Base-by-base conservation (phyloP, 768 basidiomycete genomes). In the Leccinellum luteum region DNA sequence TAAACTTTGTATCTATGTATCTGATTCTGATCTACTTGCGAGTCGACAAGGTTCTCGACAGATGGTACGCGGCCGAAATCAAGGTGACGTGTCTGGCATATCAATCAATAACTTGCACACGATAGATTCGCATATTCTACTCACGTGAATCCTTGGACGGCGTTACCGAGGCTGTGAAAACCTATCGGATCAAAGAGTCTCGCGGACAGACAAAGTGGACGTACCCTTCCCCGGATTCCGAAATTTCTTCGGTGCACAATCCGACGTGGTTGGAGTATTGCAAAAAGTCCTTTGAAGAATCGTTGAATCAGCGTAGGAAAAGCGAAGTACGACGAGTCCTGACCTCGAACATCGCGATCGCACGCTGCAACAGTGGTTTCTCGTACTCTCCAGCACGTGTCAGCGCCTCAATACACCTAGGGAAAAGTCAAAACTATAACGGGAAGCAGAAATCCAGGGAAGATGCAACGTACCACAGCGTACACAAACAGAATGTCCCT, bases 401-500 rank as follows among this genome's bases (percentile, higher is more conserved):
- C 60, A 98, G 74, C 0, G 94, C 94, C 65, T 98, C 94, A 44
- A 96, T 77, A 60, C 88, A 89, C 89, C 90, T 90, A 60, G 35
- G 38, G 48, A 15, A 41, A 27, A 28, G 31, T 4, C 4, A 32
- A 10, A 6, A 23, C 27, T 8, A 31, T 17, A 48, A 25, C 10
- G 3, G 21, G 17, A 15, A 6, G 7, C 21, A 28, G 28, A 21
- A 15, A 52, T 15, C 51, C 15, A 14, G 2, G 15, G 17, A 52
- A 28, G 6, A 8, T 10, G 25, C 19, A 48, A 70, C 76, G 6
- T 52, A 89, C 90, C 89, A 92, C 7, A 92, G 71, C 0, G 90
- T 92, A 66, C 92, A 94, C 48, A 98, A 76, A 59, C 92, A 92
- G 74, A 98, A 97, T 0, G 91, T 94, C 2, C 95, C 95, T 73